Base-by-base conservation (phyloP, 139 green algal species). In the Diplosphaera chodatii region DNA sequence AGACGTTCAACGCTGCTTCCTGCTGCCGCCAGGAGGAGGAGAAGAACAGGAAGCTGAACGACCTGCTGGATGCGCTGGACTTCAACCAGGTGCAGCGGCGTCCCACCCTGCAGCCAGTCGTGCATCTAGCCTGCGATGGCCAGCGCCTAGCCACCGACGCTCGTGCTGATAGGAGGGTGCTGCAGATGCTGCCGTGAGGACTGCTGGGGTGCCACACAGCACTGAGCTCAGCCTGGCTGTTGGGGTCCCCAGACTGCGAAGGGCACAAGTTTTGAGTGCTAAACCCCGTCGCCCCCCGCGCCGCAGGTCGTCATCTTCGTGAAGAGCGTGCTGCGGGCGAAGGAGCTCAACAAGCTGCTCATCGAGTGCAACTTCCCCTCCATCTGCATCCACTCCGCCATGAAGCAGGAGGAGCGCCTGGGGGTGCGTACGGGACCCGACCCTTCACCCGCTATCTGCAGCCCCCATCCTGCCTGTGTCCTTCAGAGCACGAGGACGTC, bases 31-130 rank as follows among this genome's bases (percentile, higher is more conserved):
- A 94, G 37, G 95, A 99, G 86, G 84, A 91, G 28, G 90, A 97
- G 82, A 99, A 99, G 87, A 99, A 98, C 87, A 80, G 94, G 32
- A 98, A 98, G 86, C 90, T 99, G 20, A 98, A 96, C 77, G 96
- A 99, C 77, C 85, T 99, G 70, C 86, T 99, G 75, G 96, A 99
- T 77, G 88, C 91, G 0, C 86, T 99, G 4, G 94, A 98, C 81
- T 99, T 99, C 86, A 99, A 99, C 81, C 96, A 99, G 88, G 91
- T 89, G 32, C 1, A n/a, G 30, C n/a, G n/a, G n/a, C n/a, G n/a
- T n/a, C n/a, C n/a, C n/a, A n/a, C n/a, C n/a, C n/a, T n/a, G n/a
- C n/a, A n/a, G n/a, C n/a, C n/a, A n/a, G n/a, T n/a, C n/a, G n/a
- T n/a, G n/a, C n/a, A n/a, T n/a, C n/a, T n/a, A n/a, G n/a, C n/a